phyloP scores from a whole-genome alignment of 371 early-diverging fungal genomes.

The Mortierella sp. region DNA sequence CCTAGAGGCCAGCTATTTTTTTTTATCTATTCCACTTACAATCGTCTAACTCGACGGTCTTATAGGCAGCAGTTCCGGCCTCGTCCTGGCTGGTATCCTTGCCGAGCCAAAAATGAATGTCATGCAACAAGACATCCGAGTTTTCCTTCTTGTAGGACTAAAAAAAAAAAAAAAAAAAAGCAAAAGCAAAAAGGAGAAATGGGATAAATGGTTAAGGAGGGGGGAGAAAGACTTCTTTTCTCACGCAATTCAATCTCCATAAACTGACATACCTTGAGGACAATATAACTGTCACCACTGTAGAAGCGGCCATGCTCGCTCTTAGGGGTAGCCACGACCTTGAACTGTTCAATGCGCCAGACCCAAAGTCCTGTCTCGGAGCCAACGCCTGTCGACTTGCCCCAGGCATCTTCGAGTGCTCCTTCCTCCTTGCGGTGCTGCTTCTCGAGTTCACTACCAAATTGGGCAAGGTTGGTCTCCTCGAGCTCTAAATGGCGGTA shows the following conservation, averaged over 20 bases:
- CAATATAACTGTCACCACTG: slow-evolving; percentile 79
- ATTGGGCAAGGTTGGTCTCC: slow-evolving; percentile 75
- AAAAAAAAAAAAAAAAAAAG: neutral
- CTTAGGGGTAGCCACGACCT: slow-evolving; percentile 67
- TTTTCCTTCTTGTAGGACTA: slow-evolving; percentile 72
- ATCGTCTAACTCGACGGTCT: slow-evolving; percentile 86
- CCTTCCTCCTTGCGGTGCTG: slow-evolving; percentile 72
- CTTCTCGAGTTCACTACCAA: slow-evolving; percentile 73
- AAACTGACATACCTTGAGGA: slow-evolving; percentile 65
- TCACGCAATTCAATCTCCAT: neutral
- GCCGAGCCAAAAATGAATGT: slow-evolving; percentile 87
- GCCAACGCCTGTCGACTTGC: slow-evolving; percentile 42
- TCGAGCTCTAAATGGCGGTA: slow-evolving; percentile 56
- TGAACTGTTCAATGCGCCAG: slow-evolving; percentile 83
- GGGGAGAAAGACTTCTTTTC: neutral
- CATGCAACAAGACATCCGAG: slow-evolving; percentile 66
- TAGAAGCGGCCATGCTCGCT: slow-evolving; percentile 76
- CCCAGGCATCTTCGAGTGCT: slow-evolving; percentile 72
- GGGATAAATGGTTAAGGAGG: neutral
- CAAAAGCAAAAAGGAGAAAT: neutral
- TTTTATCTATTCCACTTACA: slow-evolving; percentile 16
- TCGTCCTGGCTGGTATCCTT: slow-evolving; percentile 74
- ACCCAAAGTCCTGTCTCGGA: slow-evolving; percentile 64
- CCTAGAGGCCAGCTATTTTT: neutral
- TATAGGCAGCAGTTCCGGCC: slow-evolving; percentile 88